Conservation (phyloP, 2,329 filamentous ascomycete genomes). For the Bipolaris gigantea region DNA sequence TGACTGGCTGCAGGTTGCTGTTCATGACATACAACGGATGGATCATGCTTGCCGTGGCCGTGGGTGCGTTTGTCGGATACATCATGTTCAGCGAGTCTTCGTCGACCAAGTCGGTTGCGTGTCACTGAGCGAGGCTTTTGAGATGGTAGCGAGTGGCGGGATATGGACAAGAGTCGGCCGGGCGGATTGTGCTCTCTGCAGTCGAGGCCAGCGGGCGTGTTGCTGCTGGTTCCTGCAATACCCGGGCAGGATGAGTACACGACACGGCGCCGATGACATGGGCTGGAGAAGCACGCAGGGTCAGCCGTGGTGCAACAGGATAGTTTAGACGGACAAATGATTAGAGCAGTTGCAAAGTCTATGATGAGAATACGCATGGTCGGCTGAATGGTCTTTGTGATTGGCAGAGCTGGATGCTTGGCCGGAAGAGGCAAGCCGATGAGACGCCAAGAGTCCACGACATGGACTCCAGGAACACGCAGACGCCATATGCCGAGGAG, state of each 20-base stretch:
- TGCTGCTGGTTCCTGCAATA: constrained; percentile 7
- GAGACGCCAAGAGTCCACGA: neutral
- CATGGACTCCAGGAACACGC: neutral
- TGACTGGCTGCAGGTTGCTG: constrained; percentile 68
- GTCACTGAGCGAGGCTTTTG: constrained; percentile 62
- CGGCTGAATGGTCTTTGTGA: neutral
- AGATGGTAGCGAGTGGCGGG: neutral
- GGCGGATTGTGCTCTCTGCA: neutral
- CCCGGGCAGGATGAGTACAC: neutral
- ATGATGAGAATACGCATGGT: neutral
- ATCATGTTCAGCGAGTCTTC: constrained; percentile 71
- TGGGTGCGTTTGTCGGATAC: constrained; percentile 89
- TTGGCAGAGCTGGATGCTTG: too few species aligned
- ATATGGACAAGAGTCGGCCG: neutral
- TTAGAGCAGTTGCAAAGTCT: neutral
- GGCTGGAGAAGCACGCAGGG: neutral
- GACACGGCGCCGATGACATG: neutral
- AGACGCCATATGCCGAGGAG: neutral
- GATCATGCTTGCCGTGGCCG: constrained; percentile 89
- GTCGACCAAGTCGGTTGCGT: constrained; percentile 83
- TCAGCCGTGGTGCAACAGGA: neutral
- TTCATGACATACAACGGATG: constrained; percentile 99
- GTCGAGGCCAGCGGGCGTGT: neutral
- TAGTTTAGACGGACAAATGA: neutral
- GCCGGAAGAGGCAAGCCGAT: constrained; percentile 12